Base-by-base conservation (phyloP, 148 eudicot genomes). In the Simmondsia chinensis region DNA sequence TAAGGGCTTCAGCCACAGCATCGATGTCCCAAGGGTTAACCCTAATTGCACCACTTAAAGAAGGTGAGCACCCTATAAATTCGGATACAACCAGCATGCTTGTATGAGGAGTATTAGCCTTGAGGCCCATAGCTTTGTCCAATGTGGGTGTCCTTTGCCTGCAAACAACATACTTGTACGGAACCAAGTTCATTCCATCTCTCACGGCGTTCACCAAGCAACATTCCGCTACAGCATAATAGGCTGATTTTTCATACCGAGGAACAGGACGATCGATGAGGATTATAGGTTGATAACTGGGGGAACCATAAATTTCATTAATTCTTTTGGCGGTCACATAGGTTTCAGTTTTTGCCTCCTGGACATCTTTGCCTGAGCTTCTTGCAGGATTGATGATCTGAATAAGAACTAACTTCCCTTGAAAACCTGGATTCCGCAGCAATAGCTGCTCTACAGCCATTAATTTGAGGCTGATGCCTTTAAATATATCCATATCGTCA, bases 401-500 rank as follows among this genome's bases (percentile, higher is more conserved):
- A 43, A 73, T 74, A n/a, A 73, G 52, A 23, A 73, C 74, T 7
- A 57, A 66, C 42, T 69, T 73, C 19, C 74, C 79, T 24, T 58
- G 59, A 53, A 62, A 68, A 47, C 68, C 63, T 6, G 79, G 71
- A 41, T 73, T 74, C 43, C 68, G 79, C 2, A 33, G 39, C 8
- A 73, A 56, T 19, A 73, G 55, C 25, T 64, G 74, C 20, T 73
- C 79, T 67, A 73, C 51, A 4, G 79, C 79, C 57, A 68, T 45
- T 20, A 73, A 50, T 44, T 73, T 73, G 45, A 73, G 37, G 23
- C 69, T 64, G 14, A 73, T 68, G 18, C 79, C 79, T 51, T 73
- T 73, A 59, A 73, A 73, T 24, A 73, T 73, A 50, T 73, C 79
- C 68, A 73, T 55, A 48, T 73, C 79, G 56, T 73, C 79, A 1